Base-by-base conservation (phyloP, 306 rosid genomes). In the Cicer arietinum region DNA sequence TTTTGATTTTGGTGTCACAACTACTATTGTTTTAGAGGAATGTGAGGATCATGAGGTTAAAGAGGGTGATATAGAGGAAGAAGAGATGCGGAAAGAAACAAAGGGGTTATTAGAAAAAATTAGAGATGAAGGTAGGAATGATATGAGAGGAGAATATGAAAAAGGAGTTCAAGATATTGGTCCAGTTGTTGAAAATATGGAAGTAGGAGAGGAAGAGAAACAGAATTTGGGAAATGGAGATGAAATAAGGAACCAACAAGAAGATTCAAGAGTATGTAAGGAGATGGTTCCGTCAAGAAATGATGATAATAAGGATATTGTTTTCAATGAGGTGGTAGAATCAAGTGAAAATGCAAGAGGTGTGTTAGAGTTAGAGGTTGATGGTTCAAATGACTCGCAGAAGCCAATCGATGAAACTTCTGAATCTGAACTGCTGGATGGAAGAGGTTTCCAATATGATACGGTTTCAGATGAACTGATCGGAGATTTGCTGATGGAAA, bases 101-200 rank as follows among this genome's bases (percentile, higher is more conserved):
- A 86, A 43, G 37, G 87, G 79, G 8, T 42, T 84, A 72, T 20
- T 75, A 10, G 87, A 90, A 77, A 77, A 77, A 76, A 81, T 83
- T 44, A 79, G 84, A 79, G 89, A 90, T 46, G 95, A 89, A 56
- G 83, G 84, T 53, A 84, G 45, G 65, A 67, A 25, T 57, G 82
- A 78, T 18, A 37, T 43, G 48, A 62, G 74, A 13, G 70, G 41
- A 71, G 76, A 77, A 57, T 18, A 12, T 74, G 56, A 8, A 3
- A 50, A 37, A 50, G 80, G 78, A 40, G 13, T 50, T 43, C 13
- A 77, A 39, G 37, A 39, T 43, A 12, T 56, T 72, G 74, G 65
- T 10, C 7, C 3, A 10, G 54, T 18, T 69, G 50, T 30, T 14
- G 82, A 78, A 47, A 81, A 65, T 57, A 25, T 7, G 6, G 73